Base-by-base conservation (phyloP, 73 alveolate species). In the Effrenium voratum region DNA sequence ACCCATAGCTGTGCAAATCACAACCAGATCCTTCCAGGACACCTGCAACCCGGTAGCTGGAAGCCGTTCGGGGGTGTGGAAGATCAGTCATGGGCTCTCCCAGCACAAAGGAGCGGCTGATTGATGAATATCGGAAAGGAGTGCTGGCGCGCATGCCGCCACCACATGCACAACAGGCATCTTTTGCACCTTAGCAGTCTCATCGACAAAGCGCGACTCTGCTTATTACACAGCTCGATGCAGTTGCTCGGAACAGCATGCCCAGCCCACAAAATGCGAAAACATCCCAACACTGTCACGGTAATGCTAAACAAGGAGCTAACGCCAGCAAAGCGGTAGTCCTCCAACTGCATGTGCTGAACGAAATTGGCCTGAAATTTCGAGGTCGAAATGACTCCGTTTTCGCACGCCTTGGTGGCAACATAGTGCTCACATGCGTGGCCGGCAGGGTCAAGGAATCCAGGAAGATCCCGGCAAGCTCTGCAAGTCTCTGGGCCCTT, bases 141-240 rank as follows among this genome's bases (percentile, higher is more conserved):
- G 86, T 76, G 86, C 86, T 76, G 60, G 60, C 60, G 2, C 44
- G 86, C 86, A 76, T 76, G 86, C 86, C 86, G 2, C 86, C 86
- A 3, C 86, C 86, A 34, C 86, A 76, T 32, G 59, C 86, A 32
- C 86, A 76, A 57, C 86, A 76, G 57, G 86, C 86, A 24, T 76
- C 86, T 22, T 41, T 41, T 52, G 86, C 86, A 41, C 60, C 26
- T 0, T 40, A 57, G 60, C 86, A 52, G 10, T 76, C 41, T 38
- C 30, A 40, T 36, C 86, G 86, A 47, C 41, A 76, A 26, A 40
- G 38, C 86, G 41, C 86, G 40, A 43, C 63, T 8, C 63, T 52
- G 63, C 26, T 19, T 19, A 8, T 19, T 52, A 19, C 26, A 19
- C 63, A 12, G 63, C 63, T 12, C 63, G 8, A 19, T 52, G 63